Evolutionary conservation across 2,329 filamentous ascomycete genomes (phyloP).

Genomic region (Zasmidium cellare): DNA sequence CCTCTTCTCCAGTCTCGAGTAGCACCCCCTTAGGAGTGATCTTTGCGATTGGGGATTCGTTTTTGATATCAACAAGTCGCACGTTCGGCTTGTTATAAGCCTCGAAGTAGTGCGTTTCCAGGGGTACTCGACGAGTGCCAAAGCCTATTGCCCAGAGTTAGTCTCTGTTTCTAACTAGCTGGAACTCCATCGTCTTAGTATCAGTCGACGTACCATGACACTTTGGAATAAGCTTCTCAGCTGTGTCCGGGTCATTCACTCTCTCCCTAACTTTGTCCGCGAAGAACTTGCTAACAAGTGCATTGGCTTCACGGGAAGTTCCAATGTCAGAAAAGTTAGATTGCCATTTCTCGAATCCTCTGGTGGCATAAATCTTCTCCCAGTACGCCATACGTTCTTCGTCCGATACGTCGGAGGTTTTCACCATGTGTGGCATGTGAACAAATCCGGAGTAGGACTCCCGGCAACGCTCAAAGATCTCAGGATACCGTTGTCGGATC

Average conservation of each 20-base stretch:
- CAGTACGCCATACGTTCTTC: constrained; percentile 45
- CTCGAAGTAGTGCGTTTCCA: constrained; percentile 55
- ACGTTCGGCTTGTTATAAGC: constrained; percentile 49
- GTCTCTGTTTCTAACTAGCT: background rate
- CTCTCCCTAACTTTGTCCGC: constrained; percentile 45
- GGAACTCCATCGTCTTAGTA: too few relatives aligned
- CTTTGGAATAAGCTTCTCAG: constrained; percentile 57
- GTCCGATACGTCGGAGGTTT: constrained; percentile 48
- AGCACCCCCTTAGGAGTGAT: constrained; percentile 45
- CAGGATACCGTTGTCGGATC: constrained; percentile 27
- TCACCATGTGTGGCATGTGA: constrained; percentile 33
- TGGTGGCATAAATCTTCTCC: constrained; percentile 40
- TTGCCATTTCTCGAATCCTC: constrained; percentile 41
- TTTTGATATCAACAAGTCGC: constrained; percentile 47
- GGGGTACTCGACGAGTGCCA: constrained; percentile 26
- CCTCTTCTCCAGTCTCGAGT: constrained; percentile 36
- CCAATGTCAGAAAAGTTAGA: constrained; percentile 43
- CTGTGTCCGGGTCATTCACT: constrained; percentile 44
- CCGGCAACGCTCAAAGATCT: constrained; percentile 40
- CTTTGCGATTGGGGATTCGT: constrained; percentile 43
- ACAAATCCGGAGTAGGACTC: constrained; percentile 33
- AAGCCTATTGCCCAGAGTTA: background rate
- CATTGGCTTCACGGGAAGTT: constrained; percentile 38
- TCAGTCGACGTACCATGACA: constrained; percentile 57
- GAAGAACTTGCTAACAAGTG: constrained; percentile 47